phyloP scores from a whole-genome alignment of 352 stramenopile species.

The Phytophthora palmivora region DNA sequence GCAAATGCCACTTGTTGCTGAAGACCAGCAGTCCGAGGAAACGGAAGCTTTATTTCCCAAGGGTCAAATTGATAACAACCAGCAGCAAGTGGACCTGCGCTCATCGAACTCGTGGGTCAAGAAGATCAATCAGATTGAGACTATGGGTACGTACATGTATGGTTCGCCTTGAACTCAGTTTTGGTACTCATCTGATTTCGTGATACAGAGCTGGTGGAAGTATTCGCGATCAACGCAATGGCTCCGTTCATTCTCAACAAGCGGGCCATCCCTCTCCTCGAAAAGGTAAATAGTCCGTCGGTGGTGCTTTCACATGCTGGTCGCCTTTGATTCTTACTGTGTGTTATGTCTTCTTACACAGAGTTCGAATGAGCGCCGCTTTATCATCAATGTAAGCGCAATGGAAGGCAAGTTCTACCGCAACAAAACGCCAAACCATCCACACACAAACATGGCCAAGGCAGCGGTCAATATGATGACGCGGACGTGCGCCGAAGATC shows the following conservation, averaged over 20 bases:
- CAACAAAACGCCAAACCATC: slow-evolving; percentile 94
- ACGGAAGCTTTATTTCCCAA: slow-evolving; percentile 61
- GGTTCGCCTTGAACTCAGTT: not conserved
- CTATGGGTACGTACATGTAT: slow-evolving; percentile 51
- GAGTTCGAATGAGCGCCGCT: slow-evolving; percentile 57
- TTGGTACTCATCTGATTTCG: slow-evolving; percentile 7
- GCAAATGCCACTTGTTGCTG: slow-evolving; percentile 86
- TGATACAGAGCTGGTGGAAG: slow-evolving; percentile 71
- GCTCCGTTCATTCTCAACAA: slow-evolving; percentile 95
- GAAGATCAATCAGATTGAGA: slow-evolving; percentile 81
- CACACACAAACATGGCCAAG: slow-evolving; percentile 97
- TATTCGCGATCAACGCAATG: slow-evolving; percentile 94
- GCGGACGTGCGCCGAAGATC: slow-evolving; percentile 90
- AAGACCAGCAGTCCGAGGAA: slow-evolving; percentile 81
- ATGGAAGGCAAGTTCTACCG: slow-evolving; percentile 98
- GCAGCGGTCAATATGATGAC: slow-evolving; percentile 97
- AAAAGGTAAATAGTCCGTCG: slow-evolving; percentile 45
- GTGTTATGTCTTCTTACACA: slow-evolving; percentile 20
- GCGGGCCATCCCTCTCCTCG: slow-evolving; percentile 65
- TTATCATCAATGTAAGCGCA: slow-evolving; percentile 95
- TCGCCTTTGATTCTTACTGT: slow-evolving; percentile 14
- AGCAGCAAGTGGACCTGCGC: slow-evolving; percentile 93
- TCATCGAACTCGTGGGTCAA: slow-evolving; percentile 93
- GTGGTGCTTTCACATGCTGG: not conserved
- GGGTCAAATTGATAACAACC: slow-evolving; percentile 91